Conservation (phyloP, 805 yeast species). For the Yamadazyma olivae region DNA sequence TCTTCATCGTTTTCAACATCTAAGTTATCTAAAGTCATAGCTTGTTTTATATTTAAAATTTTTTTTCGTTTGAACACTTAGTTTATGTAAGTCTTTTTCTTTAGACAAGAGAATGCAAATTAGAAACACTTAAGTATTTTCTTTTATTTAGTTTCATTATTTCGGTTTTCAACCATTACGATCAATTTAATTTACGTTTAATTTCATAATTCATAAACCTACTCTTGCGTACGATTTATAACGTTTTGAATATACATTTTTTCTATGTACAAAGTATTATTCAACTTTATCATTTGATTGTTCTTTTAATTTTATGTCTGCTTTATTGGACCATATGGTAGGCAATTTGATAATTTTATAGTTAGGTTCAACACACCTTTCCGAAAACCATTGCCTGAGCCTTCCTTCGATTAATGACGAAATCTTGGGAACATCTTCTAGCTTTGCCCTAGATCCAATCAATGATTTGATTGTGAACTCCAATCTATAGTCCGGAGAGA, state of each 20-base stretch:
- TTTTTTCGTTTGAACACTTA: neutral
- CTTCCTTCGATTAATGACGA: constrained; percentile 79
- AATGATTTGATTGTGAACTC: constrained; percentile 87
- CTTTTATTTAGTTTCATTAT: constrained; percentile 1
- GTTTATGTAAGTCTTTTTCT: no score
- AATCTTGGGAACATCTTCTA: constrained; percentile 91
- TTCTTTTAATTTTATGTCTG: no score
- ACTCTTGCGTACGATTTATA: no score
- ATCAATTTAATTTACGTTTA: neutral
- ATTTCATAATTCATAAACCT: neutral
- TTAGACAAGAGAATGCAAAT: neutral
- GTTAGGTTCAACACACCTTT: constrained; percentile 90
- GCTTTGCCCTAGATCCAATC: constrained; percentile 88
- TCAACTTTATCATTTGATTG: no score
- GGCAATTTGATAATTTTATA: constrained; percentile 85
- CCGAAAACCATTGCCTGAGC: constrained; percentile 84
- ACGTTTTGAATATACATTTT: no score
- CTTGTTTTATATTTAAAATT: neutral
- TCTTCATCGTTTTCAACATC: constrained; percentile 11
- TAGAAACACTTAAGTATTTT: neutral
- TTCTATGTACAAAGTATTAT: no score
- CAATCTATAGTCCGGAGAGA: constrained; percentile 84
- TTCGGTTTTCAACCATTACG: neutral
- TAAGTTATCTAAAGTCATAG: no score
- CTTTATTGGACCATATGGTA: constrained; percentile 68